Conservation (phyloP, 1,139 yeast species). For the Pichia inconspicua region DNA sequence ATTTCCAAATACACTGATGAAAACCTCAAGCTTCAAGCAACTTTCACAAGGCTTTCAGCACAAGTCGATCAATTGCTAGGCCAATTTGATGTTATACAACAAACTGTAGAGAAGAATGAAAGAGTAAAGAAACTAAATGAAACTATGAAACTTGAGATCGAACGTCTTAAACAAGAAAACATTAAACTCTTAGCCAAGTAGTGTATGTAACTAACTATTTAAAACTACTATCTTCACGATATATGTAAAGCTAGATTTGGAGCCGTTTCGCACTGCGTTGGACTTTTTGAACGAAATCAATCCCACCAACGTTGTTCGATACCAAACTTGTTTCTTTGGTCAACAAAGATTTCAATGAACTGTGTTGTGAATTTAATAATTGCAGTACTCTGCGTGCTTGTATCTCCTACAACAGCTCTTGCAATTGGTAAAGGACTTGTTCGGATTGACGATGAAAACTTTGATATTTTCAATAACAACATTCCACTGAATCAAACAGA, state of each 20-base stretch:
- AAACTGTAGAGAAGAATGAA: conserved; percentile 25
- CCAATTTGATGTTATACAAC: conserved; percentile 26
- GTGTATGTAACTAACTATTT: too few species aligned
- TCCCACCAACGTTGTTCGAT: background rate
- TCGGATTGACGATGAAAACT: conserved; percentile 14
- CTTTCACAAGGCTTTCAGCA: conserved; percentile 12
- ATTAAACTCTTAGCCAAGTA: conserved; percentile 8
- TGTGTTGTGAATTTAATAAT: background rate
- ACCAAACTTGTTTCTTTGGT: background rate
- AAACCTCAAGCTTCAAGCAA: conserved; percentile 17
- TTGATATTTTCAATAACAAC: conserved; percentile 1
- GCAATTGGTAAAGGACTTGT: conserved; percentile 14
- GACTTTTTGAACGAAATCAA: background rate
- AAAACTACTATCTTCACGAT: too few species aligned
- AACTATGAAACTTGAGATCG: conserved; percentile 21
- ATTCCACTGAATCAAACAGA: conserved; percentile 16
- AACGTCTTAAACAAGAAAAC: conserved; percentile 17
- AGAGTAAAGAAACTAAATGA: conserved; percentile 24
- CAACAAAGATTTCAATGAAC: background rate
- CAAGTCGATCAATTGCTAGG: conserved; percentile 19
- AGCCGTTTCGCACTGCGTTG: background rate
- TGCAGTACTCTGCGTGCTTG: background rate
- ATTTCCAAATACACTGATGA: conserved; percentile 16
- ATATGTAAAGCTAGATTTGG: too few species aligned
- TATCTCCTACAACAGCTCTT: conserved; percentile 7